phyloP scores from a whole-genome alignment of 2,329 filamentous ascomycete species.

The Monilinia fructigena region DNA sequence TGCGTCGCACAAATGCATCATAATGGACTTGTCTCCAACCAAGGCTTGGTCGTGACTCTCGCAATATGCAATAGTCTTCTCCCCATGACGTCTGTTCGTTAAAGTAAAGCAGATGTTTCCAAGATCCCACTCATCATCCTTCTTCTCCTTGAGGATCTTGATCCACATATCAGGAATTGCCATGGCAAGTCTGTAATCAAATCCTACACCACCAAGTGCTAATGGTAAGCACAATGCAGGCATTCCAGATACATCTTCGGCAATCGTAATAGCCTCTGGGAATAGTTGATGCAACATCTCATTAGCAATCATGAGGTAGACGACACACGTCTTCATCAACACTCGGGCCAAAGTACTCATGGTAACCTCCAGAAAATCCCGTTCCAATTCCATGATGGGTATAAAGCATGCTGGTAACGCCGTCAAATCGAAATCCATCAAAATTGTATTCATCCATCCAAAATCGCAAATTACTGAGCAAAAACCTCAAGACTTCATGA shows the following conservation, averaged over 20 bases:
- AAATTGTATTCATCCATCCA: slow-evolving; percentile 99
- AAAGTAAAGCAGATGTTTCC: slow-evolving; percentile 80
- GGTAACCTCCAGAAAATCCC: slow-evolving; percentile 96
- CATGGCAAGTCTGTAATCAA: slow-evolving; percentile 97
- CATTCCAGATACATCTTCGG: slow-evolving; percentile 98
- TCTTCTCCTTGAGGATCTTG: slow-evolving; percentile 92
- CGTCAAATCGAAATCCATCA: slow-evolving; percentile 96
- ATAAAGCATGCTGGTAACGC: slow-evolving; percentile 98
- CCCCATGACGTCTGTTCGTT: slow-evolving; percentile 88
- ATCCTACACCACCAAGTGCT: slow-evolving; percentile 85
- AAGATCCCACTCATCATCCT: slow-evolving; percentile 87
- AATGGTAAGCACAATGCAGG: slow-evolving; percentile 88
- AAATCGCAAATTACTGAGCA: slow-evolving; percentile 91
- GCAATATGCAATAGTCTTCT: slow-evolving; percentile 97
- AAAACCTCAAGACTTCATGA: slow-evolving; percentile 92
- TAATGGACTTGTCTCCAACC: slow-evolving; percentile 92
- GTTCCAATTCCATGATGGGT: slow-evolving; percentile 94
- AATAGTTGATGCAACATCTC: slow-evolving; percentile 92
- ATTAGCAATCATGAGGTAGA: slow-evolving; percentile 95
- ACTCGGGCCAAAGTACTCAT: slow-evolving; percentile 88
- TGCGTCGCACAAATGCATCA: slow-evolving; percentile 98
- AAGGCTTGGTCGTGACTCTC: slow-evolving; percentile 97
- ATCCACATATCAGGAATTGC: slow-evolving; percentile 99
- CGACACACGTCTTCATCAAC: slow-evolving; percentile 93
- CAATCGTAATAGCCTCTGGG: slow-evolving; percentile 83